phyloP scores from a whole-genome alignment of 2,329 filamentous ascomycete genomes.

The Arthrobotrys iridis region DNA sequence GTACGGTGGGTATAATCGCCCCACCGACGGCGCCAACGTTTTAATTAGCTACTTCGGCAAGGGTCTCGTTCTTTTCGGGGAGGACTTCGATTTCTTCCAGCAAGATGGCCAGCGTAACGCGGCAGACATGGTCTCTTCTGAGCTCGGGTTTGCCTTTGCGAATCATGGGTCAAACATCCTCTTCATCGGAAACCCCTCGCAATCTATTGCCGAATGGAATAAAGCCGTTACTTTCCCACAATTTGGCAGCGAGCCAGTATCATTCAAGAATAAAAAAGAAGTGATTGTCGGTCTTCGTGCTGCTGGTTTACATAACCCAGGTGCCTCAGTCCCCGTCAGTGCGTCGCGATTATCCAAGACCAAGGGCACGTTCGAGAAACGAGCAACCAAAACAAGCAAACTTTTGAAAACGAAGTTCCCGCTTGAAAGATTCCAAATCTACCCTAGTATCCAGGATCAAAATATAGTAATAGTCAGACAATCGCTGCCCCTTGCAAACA shows the following conservation, averaged over 20 bases:
- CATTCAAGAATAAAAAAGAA: constrained; percentile 14
- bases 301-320: constrained; percentile 7
- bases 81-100: constrained; percentile 29
- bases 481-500: background rate
- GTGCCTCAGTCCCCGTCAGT: background rate
- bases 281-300: constrained; percentile 12
- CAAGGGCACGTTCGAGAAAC: constrained; percentile 15
- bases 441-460: background rate
- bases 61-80: constrained; percentile 3
- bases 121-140: constrained; percentile 17
- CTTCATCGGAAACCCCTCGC: background rate
- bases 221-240: constrained; percentile 21
- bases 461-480: constrained; percentile 10
- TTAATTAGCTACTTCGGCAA: constrained; percentile 23
- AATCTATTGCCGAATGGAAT: constrained; percentile 2
- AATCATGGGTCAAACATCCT: constrained; percentile 21
- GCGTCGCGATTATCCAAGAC: background rate
- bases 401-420: constrained; percentile 20
- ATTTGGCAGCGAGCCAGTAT: constrained; percentile 8
- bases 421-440: constrained; percentile 24
- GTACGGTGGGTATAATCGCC: constrained; percentile 18
- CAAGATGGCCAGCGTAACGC: constrained; percentile 9
- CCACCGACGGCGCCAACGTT: constrained; percentile 7
- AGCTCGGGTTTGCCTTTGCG: constrained; percentile 19
- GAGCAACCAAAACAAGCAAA: constrained; percentile 13